Evolutionary conservation across 129 eudicot species (phyloP), one percentile per base, ranked within the genome.

Genomic region (Ambrosia trifida): DNA sequence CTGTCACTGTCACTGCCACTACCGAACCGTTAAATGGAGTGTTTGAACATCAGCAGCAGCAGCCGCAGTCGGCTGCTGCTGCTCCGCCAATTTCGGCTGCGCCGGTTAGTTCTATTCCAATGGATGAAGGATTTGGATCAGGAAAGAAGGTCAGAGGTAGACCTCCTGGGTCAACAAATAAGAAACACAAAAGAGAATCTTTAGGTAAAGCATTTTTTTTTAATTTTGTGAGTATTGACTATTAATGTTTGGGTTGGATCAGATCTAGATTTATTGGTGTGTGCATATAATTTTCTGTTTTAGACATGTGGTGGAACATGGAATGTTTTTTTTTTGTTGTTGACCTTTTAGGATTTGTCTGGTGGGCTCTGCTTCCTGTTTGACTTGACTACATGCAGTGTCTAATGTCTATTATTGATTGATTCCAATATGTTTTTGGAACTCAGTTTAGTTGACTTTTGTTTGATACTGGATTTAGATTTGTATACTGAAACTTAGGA

Each of bases 131-230:
- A 7, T 64, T 78, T 30, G 72, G 77, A 40, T 80, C 75, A 24
- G 16, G n/a, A 0, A 91, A 82, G 72, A 91, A 85, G 81, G 72
- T 64, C 18, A 85, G 89, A 73, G 97, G 97, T 6, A 81, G 97
- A 53, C 97, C 97, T 31, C 96, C 79, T 40, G 97, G 97, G 62
- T 88, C 97, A 7, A 46, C 79, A 54, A 91, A 85, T 69, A 88
- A 72, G 80, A 78, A 78, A 64, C 85, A 72, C 38, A 82, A 85
- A 74, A 71, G 60, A 33, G 87, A 85, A 53, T 78, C 86, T 66
- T 11, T 91, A 30, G 97, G 97, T 91, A 85, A 58, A 1, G 36
- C 40, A n/a, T 57, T 57, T n/a, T n/a, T 12, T 28, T 33, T 13
- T 11, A 16, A 19, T 17, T 19, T 38, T 66, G 47, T 52, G 24